Base-by-base conservation (phyloP, 306 rosid genomes). In the Rosa multiflora region DNA sequence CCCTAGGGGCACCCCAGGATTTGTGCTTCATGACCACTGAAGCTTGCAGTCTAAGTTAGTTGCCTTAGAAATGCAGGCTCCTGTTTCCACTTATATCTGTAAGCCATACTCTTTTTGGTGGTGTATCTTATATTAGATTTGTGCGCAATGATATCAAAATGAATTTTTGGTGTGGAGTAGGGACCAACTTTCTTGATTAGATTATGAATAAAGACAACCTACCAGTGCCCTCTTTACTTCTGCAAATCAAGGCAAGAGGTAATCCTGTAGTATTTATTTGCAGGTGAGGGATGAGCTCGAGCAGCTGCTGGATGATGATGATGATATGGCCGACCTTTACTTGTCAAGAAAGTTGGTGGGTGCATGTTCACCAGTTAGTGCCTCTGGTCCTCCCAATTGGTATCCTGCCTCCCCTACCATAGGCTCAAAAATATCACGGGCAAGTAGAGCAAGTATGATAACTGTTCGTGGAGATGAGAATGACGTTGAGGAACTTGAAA, bases 271-370 rank as follows among this genome's bases (percentile, higher is more conserved):
- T 40, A 7, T 73, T 18, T 61, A 44, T 75, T 82, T 82, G 43
- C 56, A 92, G 97, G 92, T 92, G 53, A 88, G 98, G 85, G 99
- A 95, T 70, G 99, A 91, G 75, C 98, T 93, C 55, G 99, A 93
- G 72, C 99, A 95, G 83, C 87, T 95, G 78, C 89, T 91, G 80
- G 98, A 93, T 68, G 99, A 95, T 61, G 99, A 95, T 0, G 99
- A 93, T 40, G 98, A 95, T 79, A 93, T 92, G 99, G 97, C 99
- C 47, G 99, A 93, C 76, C 96, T 95, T 43, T 95, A 95, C 89
- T 85, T 95, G 81, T 88, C 97, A 49, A 91, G 99, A 89, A 95
- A 95, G 82, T 77, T 90, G 78, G 87, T 84, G 5, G 86, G 90
- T 59, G 77, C 89, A 69, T 81, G 93, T 81, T 91, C 98, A 58